Base-by-base conservation (phyloP, 139 green algal genomes). In the Tetradesmus lagerheimii region DNA sequence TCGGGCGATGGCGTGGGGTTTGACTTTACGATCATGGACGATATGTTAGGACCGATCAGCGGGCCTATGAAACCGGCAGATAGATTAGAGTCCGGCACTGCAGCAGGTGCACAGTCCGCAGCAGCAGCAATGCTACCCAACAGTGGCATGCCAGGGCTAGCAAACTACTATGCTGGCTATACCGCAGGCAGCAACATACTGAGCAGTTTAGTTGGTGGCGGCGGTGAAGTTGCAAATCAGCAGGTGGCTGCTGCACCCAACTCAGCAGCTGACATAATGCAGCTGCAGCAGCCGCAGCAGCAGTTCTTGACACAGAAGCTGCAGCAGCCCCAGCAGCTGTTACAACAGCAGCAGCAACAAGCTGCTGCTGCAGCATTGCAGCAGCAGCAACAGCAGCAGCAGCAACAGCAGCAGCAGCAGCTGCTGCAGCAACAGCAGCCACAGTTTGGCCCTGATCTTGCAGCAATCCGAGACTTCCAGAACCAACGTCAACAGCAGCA, bases 1-100 rank as follows among this genome's bases (percentile, higher is more conserved):
- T 38, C 77, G 14, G 77, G 77, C 23, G 77, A 83, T 83, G 77
- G 77, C 20, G 41, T 83, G 41, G 77, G 77, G 29, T 83, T 83
- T 37, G 77, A 83, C 41, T 83, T 83, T n/a, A 53, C 77, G 9
- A n/a, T 83, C 18, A 83, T 83, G 77, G 77, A 83, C 41, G 77
- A 83, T 34, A 53, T 83, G 35, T 53, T 83, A 16, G 77, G 77
- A 15, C 37, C 77, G 25, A 15, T 83, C 14, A 43, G 31, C 25
- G 77, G 77, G 15, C 77, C 77, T 18, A 15, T 31, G 27, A 83
- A 83, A 39, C 31, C 15, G 16, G 31, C 74, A 57, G 25, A 71
- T 71, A 71, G 4, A 6, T 18, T 71, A 1, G 57, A 71, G 31
- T 71, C 57, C 8, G 57, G 57, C 31, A 8, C 23, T 9, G 57